Percentiles rank a stretch among this genome's conserved stretches.
These are phyloP conservation scores for Talaromyces liani DNA, from an alignment of 495 filamentous ascomycete species.

Conservation along the genomic window DNA sequence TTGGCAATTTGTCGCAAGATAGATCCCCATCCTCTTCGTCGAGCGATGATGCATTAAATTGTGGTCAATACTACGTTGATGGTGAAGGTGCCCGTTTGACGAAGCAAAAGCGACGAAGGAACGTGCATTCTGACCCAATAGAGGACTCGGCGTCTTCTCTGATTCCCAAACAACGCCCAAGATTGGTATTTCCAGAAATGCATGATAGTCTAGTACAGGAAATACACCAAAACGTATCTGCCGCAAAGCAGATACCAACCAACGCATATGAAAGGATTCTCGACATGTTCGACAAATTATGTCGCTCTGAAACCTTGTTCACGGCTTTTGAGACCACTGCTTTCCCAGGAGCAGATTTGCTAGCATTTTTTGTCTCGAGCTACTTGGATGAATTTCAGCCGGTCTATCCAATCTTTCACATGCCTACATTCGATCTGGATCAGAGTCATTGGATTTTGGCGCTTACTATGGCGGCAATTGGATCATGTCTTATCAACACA, in stretches of 20 bases:
- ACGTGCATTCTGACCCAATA: not conserved
- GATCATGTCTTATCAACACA: conserved; percentile 27
- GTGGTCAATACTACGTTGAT: conserved; percentile 33
- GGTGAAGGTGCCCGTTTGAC: conserved; percentile 24
- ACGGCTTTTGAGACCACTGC: conserved; percentile 25
- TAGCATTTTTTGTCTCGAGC: conserved; percentile 25
- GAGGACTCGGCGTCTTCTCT: not conserved
- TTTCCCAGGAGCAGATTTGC: conserved; percentile 26
- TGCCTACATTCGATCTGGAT: conserved; percentile 30
- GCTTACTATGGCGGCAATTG: conserved; percentile 38
- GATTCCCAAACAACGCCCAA: not conserved
- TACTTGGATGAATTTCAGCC: conserved; percentile 36
- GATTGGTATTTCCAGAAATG: conserved; percentile 20
- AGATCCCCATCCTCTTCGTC: conserved; percentile 16
- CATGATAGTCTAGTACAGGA: conserved; percentile 13
- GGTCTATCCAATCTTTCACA: conserved; percentile 39
- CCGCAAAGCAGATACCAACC: conserved; percentile 18
- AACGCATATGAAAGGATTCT: conserved; percentile 29
- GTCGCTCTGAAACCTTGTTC: conserved; percentile 29
- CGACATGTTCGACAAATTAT: conserved; percentile 26
- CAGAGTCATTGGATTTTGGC: conserved; percentile 35
- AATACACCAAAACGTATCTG: not conserved
- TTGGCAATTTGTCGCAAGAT: conserved; percentile 4
- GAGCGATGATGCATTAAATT: conserved; percentile 17
- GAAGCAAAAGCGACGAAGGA: conserved; percentile 22